Evolutionary conservation across 441 rosid genomes (phyloP).

Genomic region (Adansonia madagascariensis): DNA sequence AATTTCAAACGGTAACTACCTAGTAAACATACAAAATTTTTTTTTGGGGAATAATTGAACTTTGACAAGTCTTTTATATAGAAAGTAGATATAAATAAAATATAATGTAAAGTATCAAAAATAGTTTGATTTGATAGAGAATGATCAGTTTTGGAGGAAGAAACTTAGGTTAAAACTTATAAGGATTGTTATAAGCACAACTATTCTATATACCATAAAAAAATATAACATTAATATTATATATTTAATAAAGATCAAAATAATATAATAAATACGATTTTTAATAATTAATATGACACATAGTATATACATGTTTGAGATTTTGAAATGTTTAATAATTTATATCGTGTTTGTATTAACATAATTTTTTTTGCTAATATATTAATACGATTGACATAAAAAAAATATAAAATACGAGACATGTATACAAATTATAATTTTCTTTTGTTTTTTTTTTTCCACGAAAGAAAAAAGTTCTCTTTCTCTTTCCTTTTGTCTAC

Average conservation of each 20-base stretch:
- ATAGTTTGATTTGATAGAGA: background rate
- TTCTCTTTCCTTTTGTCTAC: background rate
- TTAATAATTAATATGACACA: no score
- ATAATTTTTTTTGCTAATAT: no score
- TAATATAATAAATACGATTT: background rate
- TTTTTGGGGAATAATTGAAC: conserved; percentile 18
- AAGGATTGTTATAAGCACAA: no score
- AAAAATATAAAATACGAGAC: no score
- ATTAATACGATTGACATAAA: no score
- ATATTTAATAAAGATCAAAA: background rate
- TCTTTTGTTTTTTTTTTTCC: background rate
- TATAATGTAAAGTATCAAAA: background rate
- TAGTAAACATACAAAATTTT: background rate
- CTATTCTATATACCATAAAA: no score
- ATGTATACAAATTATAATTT: background rate
- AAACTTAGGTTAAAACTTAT: no score
- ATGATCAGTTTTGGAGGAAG: background rate
- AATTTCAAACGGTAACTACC: conserved; percentile 66
- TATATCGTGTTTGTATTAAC: no score
- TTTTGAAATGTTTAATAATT: no score
- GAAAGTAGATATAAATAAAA: background rate
- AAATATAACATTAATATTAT: no score
- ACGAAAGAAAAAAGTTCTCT: background rate
- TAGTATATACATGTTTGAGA: no score
- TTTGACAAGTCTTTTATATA: conserved; percentile 16